Base-by-base conservation (phyloP, 257 asterid species). In the Scutellaria minor region DNA sequence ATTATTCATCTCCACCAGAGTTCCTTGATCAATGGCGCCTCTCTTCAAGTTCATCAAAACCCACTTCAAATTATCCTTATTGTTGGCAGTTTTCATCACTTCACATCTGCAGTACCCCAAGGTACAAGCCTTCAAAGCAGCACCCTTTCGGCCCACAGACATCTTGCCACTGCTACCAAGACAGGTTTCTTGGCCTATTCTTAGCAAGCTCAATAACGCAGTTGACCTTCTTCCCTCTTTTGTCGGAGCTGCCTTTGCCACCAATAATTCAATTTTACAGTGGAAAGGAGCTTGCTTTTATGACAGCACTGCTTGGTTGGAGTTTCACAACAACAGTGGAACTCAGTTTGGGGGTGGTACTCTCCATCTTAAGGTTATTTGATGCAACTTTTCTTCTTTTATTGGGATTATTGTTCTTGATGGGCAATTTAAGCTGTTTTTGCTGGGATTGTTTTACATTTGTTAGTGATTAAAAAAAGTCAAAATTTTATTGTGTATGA, bases 221-320 rank as follows among this genome's bases (percentile, higher is more conserved):
- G 97, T 58, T 50, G 98, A 92, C 89, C 79, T 92, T 9, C 70
- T 92, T 74, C 98, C 98, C 6, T 57, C 91, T 27, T 90, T 90
- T 54, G 90, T 92, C 2, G 87, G 91, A 44, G 88, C 88, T 52
- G 77, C 90, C 12, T 31, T 70, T 31, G 65, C 76, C 8, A 62
- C 66, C 6, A 84, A 87, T 44, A 75, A 73, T 53, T 76, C 84
- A 0, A 24, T 64, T 18, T 54, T 85, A 50, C 66, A 82, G 42
- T 92, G 98, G 97, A 87, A 92, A 80, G 96, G 96, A 27, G 87
- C 96, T 42, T 91, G 97, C 73, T 91, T 91, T 47, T 85, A 79
- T 74, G 50, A 89, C 27, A 92, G 88, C 74, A 86, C 75, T 48
- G 97, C 97, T 72, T 85, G 96, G 95, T 56, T 92, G 82, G 92